Evolutionary conservation across 495 filamentous ascomycete species (phyloP), one percentile per base, ranked within the genome.

Genomic region (Hypoxylon intermedium): DNA sequence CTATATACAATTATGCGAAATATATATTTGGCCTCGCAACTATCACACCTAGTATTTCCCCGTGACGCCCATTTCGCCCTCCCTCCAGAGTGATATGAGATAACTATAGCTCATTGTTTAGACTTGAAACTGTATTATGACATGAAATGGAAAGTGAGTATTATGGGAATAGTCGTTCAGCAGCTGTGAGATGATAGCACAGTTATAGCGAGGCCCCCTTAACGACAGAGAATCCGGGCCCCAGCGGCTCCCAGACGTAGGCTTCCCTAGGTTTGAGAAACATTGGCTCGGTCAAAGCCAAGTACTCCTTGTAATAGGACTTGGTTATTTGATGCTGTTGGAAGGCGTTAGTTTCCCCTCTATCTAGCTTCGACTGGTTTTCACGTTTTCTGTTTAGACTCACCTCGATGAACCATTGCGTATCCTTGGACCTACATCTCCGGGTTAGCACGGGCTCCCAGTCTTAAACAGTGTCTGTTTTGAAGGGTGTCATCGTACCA

Each of bases 251-350:
- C 3, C 70, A 73, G 28, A 82, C 30, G 51, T 72, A 69, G 12
- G 67, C 53, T 42, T 78, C 74, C 18, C 75, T 66, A 0, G 75
- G 76, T 50, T 81, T 82, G 33, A 81, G 52, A 52, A 75, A 82
- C 77, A 83, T 73, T 7, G 75, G 73, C 62, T 77, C 72, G 7
- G 80, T 83, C 3, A 70, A 50, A n/a, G 68, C 74, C 4, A 78
- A 50, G 46, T 81, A 83, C 26, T 77, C 72, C 34, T 78, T 72
- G 58, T 83, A 82, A 57, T 83, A 83, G 0, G 71, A 64, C 60
- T 82, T 83, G 12, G 69, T 76, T 5, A 79, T 16, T 74, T 83
- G 80, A 6, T 71, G 63, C 81, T 82, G 47, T 54, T 19, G 4
- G 42, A 16, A 2, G 11, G 6, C 37, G 33, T 62, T 43, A 68